Percentiles rank a stretch among this genome's conserved stretches.
Evolutionary conservation across 192 early-diverging fungal genomes (phyloP).

Genomic region (Pilaira anomala): DNA sequence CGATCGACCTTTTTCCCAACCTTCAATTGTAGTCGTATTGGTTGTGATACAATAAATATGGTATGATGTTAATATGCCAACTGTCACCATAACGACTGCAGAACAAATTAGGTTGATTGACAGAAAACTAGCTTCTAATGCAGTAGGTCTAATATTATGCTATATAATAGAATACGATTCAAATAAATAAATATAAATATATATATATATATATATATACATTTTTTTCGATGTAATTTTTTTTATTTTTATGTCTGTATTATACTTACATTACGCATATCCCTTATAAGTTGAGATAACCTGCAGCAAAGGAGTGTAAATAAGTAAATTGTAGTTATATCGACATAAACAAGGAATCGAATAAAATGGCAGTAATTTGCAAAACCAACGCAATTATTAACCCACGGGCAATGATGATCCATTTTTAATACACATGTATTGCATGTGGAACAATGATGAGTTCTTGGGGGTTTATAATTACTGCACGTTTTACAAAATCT

Average conservation of each 20-base stretch:
- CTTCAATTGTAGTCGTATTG: slow-evolving; percentile 86
- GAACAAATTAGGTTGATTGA: slow-evolving; percentile 72
- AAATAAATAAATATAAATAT: background rate
- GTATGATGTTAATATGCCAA: slow-evolving; percentile 64
- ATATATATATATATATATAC: too few species aligned
- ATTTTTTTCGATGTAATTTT: too few species aligned
- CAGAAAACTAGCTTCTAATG: slow-evolving; percentile 60
- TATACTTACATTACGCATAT: slow-evolving; percentile 25
- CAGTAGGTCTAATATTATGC: slow-evolving; percentile 11
- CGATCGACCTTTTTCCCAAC: slow-evolving; percentile 70
- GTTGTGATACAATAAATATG: slow-evolving; percentile 67
- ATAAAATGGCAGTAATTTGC: slow-evolving; percentile 73
- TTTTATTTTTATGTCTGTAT: slow-evolving; percentile 13
- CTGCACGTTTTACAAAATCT: slow-evolving; percentile 70
- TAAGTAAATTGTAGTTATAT: slow-evolving; percentile 53
- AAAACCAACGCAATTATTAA: slow-evolving; percentile 85
- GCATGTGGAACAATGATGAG: slow-evolving; percentile 79
- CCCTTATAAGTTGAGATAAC: slow-evolving; percentile 43
- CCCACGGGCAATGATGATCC: slow-evolving; percentile 93
- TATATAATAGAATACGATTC: background rate
- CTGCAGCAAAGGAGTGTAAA: slow-evolving; percentile 53
- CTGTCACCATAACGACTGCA: slow-evolving; percentile 64
- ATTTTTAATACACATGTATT: slow-evolving; percentile 82
- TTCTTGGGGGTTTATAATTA: slow-evolving; percentile 69
- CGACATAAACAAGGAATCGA: slow-evolving; percentile 76